These are phyloP conservation scores for Aegilops longissima DNA, from an alignment of 176 grass and related monocot species.

Conservation along the genomic window DNA sequence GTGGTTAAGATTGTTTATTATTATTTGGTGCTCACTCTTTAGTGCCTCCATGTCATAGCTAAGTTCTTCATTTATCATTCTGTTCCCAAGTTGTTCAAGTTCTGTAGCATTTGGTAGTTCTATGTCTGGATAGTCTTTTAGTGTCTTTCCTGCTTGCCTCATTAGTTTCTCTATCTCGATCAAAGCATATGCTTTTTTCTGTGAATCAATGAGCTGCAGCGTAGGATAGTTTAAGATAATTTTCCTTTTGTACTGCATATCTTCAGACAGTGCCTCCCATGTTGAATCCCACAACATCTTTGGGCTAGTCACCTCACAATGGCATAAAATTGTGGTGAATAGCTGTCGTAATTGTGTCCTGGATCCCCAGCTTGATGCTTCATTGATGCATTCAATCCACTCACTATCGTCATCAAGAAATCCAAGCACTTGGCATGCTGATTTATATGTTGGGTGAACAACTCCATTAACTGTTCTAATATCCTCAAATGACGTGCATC, in stretches of 20 bases:
- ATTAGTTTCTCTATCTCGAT: too few relatives aligned
- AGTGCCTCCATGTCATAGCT: background rate
- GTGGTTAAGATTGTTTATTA: background rate
- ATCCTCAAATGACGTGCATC: background rate
- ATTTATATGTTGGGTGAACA: too few relatives aligned
- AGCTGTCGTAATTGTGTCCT: too few relatives aligned
- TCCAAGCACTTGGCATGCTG: too few relatives aligned
- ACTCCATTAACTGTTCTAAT: too few relatives aligned
- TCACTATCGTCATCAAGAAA: too few relatives aligned
- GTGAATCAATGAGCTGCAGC: too few relatives aligned
- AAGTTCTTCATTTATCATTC: background rate
- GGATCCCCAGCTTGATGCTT: too few relatives aligned
- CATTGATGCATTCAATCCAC: too few relatives aligned
- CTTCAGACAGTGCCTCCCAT: background rate
- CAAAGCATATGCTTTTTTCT: too few relatives aligned
- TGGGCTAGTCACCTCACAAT: background rate
- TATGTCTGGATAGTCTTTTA: conserved; percentile 5
- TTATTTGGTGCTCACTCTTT: background rate
- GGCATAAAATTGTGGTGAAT: background rate
- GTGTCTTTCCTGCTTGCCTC: too few relatives aligned
- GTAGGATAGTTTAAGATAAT: too few relatives aligned
- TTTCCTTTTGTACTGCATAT: background rate
- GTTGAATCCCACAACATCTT: background rate
- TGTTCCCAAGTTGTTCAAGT: background rate
- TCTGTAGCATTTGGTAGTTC: background rate